These are phyloP conservation scores for Trichophyton benhamiae DNA, from an alignment of 2,329 filamentous ascomycete genomes.

Conservation along the genomic window DNA sequence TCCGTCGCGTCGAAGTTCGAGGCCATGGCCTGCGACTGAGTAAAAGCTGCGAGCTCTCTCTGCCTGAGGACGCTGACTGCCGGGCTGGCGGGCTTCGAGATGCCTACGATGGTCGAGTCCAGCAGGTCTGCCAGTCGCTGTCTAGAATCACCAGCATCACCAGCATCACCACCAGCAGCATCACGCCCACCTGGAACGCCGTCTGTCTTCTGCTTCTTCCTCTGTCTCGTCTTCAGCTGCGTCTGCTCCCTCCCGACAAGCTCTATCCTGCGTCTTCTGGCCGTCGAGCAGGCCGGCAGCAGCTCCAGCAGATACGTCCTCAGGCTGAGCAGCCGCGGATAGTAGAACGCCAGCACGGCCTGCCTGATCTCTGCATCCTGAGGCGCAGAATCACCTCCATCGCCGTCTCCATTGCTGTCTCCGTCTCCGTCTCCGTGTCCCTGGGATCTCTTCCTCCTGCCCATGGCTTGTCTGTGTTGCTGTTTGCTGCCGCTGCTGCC, in stretches of 20 bases:
- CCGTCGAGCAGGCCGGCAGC: slow-evolving; percentile 54
- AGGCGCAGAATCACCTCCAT: not conserved
- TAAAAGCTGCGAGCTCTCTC: slow-evolving; percentile 49
- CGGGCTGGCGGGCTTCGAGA: slow-evolving; percentile 23
- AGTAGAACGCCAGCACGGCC: slow-evolving; percentile 57
- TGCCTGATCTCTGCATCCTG: slow-evolving; percentile 28
- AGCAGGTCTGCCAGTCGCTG: slow-evolving; percentile 44
- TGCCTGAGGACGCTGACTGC: slow-evolving; percentile 31
- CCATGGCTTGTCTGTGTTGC: not conserved
- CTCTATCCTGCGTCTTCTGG: slow-evolving; percentile 35
- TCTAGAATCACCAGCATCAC: not conserved
- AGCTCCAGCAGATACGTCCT: slow-evolving; percentile 56
- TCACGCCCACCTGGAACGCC: not conserved
- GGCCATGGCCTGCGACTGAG: slow-evolving; percentile 43
- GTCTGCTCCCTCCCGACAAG: not conserved
- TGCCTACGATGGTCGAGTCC: slow-evolving; percentile 57
- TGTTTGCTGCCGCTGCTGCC: not conserved
- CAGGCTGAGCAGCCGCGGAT: slow-evolving; percentile 52
- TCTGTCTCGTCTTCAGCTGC: not conserved
- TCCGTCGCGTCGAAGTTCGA: slow-evolving; percentile 24
- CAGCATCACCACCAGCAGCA: not conserved
- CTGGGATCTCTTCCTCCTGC: not conserved
- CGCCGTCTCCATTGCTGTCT: not conserved
- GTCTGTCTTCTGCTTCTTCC: not conserved
- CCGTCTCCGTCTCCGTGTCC: not conserved